phyloP scores from a whole-genome alignment of 2,329 filamentous ascomycete genomes.

The Ustilaginoidea virens region DNA sequence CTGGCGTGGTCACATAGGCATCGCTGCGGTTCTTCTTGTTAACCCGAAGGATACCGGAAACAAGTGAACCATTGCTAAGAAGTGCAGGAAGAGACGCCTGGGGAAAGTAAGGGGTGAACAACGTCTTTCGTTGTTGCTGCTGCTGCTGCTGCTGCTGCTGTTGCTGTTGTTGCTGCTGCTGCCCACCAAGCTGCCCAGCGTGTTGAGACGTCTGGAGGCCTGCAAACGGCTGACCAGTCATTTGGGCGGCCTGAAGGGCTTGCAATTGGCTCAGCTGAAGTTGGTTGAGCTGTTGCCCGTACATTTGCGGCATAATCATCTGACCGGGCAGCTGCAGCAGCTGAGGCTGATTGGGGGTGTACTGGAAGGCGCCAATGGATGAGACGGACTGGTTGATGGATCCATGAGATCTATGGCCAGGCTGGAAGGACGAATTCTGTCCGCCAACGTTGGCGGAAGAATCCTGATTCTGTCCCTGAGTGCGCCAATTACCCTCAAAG shows the following conservation, averaged over 20 bases:
- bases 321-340: constrained; percentile 75
- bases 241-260: constrained; percentile 76
- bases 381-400: constrained; percentile 81
- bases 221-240: constrained; percentile 62
- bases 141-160: constrained; percentile 46
- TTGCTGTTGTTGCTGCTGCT: no score
- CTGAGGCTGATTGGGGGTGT: constrained; percentile 61
- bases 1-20: constrained; percentile 88
- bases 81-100: constrained; percentile 87
- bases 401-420: constrained; percentile 71
- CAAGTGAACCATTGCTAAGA: constrained; percentile 80
- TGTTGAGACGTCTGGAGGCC: constrained; percentile 58
- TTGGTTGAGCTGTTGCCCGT: constrained; percentile 75
- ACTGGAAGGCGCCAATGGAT: constrained; percentile 76
- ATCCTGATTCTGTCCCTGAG: constrained; percentile 53
- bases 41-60: constrained; percentile 89
- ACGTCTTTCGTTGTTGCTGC: constrained; percentile 89
- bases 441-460: constrained; percentile 26
- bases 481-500: constrained; percentile 97
- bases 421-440: constrained; percentile 66
- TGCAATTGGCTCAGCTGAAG: constrained; percentile 84
- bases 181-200: constrained; percentile 46
- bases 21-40: constrained; percentile 99
- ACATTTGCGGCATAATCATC: constrained; percentile 76
- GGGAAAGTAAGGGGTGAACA: constrained; percentile 94